Percentiles rank a stretch among this genome's conserved stretches.
Conservation (phyloP, 768 basidiomycete species). For the Boletus subparvulus region DNA sequence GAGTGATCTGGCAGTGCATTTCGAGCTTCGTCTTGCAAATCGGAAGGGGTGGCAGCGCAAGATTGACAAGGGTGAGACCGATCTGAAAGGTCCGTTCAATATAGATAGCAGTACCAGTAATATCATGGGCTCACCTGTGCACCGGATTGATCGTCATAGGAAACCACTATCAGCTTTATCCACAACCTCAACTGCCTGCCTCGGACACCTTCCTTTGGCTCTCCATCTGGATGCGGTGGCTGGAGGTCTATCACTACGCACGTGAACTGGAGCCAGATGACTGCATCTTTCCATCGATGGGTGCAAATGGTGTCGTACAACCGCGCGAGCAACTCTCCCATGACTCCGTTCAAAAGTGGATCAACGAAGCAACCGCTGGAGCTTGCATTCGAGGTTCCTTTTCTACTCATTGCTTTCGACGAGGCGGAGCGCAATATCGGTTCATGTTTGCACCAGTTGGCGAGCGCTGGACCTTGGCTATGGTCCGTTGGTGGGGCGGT, state of each 20-base stretch:
- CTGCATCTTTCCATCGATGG: background rate
- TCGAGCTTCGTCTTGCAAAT: background rate
- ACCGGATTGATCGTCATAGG: too few species aligned
- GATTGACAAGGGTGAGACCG: background rate
- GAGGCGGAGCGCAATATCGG: constrained; percentile 20
- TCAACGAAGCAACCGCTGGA: background rate
- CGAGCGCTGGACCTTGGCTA: constrained; percentile 34
- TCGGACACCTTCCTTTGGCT: background rate
- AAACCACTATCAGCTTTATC: background rate
- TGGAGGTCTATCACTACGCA: background rate
- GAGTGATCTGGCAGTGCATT: background rate
- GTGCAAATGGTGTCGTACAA: background rate
- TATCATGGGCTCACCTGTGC: too few species aligned
- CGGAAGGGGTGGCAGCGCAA: background rate
- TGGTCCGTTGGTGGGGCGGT: constrained; percentile 41
- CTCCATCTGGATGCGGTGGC: background rate
- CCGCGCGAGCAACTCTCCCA: background rate
- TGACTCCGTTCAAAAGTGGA: background rate
- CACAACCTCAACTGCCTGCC: background rate
- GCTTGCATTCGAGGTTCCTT: background rate
- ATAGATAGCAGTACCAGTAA: too few species aligned
- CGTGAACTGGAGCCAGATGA: background rate
- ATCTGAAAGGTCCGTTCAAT: background rate
- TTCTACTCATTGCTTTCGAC: background rate
- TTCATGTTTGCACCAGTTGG: constrained; percentile 40